Percentiles rank a stretch among this genome's conserved stretches.
Evolutionary conservation across 768 basidiomycete genomes (phyloP).

Genomic region (Clavulina sp.): DNA sequence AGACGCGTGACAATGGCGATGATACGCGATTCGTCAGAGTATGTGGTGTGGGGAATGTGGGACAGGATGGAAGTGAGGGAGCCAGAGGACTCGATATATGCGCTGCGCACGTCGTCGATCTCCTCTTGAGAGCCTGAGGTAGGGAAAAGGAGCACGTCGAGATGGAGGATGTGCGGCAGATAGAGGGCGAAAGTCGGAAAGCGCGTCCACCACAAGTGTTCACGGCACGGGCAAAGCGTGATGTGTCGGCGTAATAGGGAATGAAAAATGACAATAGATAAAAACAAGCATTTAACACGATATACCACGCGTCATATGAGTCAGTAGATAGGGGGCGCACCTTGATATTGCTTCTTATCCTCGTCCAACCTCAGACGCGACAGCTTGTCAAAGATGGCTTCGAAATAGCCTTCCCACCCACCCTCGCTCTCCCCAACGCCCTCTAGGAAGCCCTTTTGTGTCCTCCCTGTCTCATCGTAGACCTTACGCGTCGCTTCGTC

Average conservation of each 20-base stretch:
- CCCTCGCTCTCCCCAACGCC: slow-evolving; percentile 48
- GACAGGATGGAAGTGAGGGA: slow-evolving; percentile 68
- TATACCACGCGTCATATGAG: too few species aligned
- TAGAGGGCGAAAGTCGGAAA: not conserved
- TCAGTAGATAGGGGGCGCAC: slow-evolving; percentile 28
- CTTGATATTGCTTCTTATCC: slow-evolving; percentile 89
- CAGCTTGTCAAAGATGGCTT: slow-evolving; percentile 71
- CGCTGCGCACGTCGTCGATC: slow-evolving; percentile 51
- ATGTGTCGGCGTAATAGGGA: not conserved
- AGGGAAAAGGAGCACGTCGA: not conserved
- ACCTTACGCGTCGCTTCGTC: slow-evolving; percentile 56
- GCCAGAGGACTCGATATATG: slow-evolving; percentile 57
- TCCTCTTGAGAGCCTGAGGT: slow-evolving; percentile 70
- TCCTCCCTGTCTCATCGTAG: slow-evolving; percentile 77
- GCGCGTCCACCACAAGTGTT: not conserved
- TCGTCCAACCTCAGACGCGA: slow-evolving; percentile 78
- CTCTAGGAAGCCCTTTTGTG: slow-evolving; percentile 55
- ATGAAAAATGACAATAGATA: not conserved
- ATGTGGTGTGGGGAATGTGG: slow-evolving; percentile 68
- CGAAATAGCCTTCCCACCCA: slow-evolving; percentile 94
- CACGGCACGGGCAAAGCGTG: not conserved
- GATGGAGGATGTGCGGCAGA: not conserved
- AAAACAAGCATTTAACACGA: not conserved
- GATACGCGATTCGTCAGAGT: slow-evolving; percentile 76
- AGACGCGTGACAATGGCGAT: slow-evolving; percentile 46